Conservation (phyloP, 352 stramenopile species). For the Pythium dissimile region DNA sequence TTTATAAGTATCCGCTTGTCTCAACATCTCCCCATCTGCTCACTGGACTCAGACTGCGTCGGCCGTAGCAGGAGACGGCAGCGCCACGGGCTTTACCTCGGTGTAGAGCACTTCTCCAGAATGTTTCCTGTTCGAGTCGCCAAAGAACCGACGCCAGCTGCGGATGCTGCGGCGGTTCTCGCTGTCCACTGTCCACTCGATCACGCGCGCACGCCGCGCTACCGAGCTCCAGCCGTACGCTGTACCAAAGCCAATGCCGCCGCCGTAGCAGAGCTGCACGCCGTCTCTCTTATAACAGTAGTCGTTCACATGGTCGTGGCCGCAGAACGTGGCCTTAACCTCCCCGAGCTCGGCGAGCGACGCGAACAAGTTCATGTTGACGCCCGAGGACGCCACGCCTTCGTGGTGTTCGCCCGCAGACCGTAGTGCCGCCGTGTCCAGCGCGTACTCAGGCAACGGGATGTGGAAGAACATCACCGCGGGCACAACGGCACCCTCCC, state of each 20-base stretch:
- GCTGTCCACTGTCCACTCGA: conserved; percentile 18
- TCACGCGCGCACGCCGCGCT: conserved; percentile 18
- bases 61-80: neutral
- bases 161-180: conserved; percentile 16
- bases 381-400: neutral
- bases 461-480: conserved; percentile 37
- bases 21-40: too few relatives aligned
- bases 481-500: neutral
- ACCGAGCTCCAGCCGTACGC: conserved; percentile 11
- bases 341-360: conserved; percentile 21
- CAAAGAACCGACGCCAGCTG: conserved; percentile 25
- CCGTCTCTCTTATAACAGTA: conserved; percentile 23
- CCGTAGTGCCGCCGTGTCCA: neutral
- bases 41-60: conserved; percentile 1
- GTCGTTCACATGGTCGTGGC: conserved; percentile 27
- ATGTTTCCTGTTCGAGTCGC: neutral
- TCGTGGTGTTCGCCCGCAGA: neutral
- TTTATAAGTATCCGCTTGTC: neutral
- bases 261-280: conserved; percentile 32
- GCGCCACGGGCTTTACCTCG: neutral
- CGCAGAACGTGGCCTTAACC: conserved; percentile 32
- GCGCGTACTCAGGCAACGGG: conserved; percentile 20
- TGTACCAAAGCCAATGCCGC: conserved; percentile 21
- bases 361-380: conserved; percentile 18
- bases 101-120: conserved; percentile 4